Percentiles rank a stretch among this genome's conserved stretches.
Conservation (phyloP, 345 rosid species). For the Aquilaria malaccensis region DNA sequence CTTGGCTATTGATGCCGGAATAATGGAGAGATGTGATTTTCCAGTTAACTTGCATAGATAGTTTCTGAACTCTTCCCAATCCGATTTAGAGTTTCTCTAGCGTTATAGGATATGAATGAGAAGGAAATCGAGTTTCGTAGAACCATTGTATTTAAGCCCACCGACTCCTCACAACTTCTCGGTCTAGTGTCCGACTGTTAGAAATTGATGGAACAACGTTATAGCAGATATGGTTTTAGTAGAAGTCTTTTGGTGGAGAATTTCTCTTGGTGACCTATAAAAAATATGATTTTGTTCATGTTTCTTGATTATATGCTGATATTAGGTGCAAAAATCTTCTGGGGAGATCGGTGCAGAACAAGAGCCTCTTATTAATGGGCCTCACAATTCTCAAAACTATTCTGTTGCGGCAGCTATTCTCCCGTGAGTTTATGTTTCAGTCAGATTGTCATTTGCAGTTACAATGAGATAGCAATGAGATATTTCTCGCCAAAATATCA, state of each 20-base stretch:
- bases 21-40: background rate
- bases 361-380: slow-evolving; percentile 63
- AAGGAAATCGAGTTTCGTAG: too few relatives aligned
- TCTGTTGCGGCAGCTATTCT: slow-evolving; percentile 55
- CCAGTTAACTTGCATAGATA: background rate
- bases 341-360: slow-evolving; percentile 51
- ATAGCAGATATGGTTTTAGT: slow-evolving; percentile 1
- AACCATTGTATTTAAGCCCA: too few relatives aligned
- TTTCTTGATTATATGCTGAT: slow-evolving; percentile 6
- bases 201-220: background rate
- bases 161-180: too few relatives aligned
- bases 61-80: too few relatives aligned
- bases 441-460: background rate
- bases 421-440: slow-evolving; percentile 47
- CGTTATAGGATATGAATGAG: too few relatives aligned
- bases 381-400: slow-evolving; percentile 41
- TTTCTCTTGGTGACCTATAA: slow-evolving; percentile 3
- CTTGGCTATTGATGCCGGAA: slow-evolving; percentile 4
- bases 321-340: slow-evolving; percentile 48
- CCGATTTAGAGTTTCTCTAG: too few relatives aligned
- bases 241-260: background rate
- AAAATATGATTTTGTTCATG: slow-evolving; percentile 6
- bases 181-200: too few relatives aligned
- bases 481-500: background rate
- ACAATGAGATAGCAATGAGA: slow-evolving; percentile 1